Conservation (phyloP, 1,284 basidiomycete species). For the Fistulina hepatica region DNA sequence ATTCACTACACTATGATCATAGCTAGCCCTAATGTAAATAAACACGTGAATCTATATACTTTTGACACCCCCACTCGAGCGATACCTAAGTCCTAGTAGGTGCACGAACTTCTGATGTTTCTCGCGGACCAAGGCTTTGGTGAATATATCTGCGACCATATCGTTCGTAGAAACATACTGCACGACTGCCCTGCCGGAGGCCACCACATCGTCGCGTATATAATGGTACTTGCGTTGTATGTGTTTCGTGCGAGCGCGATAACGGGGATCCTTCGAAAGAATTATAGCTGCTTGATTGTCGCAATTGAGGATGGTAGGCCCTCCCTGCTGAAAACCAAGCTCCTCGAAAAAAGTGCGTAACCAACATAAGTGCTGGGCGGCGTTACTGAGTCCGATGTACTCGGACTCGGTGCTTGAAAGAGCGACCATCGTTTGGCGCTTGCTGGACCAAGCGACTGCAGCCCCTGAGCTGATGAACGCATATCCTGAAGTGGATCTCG, state of each 20-base stretch:
- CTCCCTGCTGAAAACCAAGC: slow-evolving; percentile 19
- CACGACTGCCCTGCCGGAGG: slow-evolving; percentile 13
- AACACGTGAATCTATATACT: no score
- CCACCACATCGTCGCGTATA: slow-evolving; percentile 20
- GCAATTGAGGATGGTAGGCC: slow-evolving; percentile 11
- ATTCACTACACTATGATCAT: no score
- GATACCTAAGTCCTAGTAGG: slow-evolving; percentile 14
- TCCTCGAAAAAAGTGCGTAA: slow-evolving; percentile 17
- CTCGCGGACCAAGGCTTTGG: slow-evolving; percentile 14
- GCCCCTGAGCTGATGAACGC: slow-evolving; percentile 17
- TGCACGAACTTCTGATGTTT: slow-evolving; percentile 18
- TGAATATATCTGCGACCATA: slow-evolving; percentile 21
- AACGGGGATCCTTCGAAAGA: slow-evolving; percentile 13
- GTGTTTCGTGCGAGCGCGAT: slow-evolving; percentile 17
- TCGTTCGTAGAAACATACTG: slow-evolving; percentile 15
- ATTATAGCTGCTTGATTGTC: slow-evolving; percentile 20
- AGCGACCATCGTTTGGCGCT: slow-evolving; percentile 23
- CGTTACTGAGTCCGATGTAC: slow-evolving; percentile 24
- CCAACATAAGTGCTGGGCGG: slow-evolving; percentile 20
- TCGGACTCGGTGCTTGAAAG: slow-evolving; percentile 27
- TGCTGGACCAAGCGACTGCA: slow-evolving; percentile 22
- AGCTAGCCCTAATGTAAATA: no score
- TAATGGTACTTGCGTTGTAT: slow-evolving; percentile 20
- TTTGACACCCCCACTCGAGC: slow-evolving; percentile 17
- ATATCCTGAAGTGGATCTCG: slow-evolving; percentile 21